These are phyloP conservation scores for Pythium guiyangense DNA, from an alignment of 352 stramenopile species.

Conservation along the genomic window DNA sequence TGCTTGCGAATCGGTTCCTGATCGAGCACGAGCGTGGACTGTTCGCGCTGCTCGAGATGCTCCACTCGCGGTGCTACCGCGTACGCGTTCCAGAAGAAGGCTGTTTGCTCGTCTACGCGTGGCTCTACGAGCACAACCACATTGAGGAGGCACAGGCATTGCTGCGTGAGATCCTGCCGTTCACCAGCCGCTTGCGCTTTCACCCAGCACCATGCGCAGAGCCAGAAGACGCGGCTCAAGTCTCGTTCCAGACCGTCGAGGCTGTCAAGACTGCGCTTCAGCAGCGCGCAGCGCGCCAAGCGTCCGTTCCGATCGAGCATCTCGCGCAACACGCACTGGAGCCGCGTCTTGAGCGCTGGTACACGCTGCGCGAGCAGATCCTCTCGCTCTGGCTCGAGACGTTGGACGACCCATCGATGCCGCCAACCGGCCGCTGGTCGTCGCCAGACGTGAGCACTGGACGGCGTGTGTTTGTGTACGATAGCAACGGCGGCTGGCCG, in stretches of 20 bases:
- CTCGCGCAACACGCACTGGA: constrained; percentile 1
- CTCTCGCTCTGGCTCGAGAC: constrained; percentile 14
- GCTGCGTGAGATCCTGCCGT: constrained; percentile 7
- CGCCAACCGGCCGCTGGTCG: constrained; percentile 5
- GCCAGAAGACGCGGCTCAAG: constrained; percentile 6
- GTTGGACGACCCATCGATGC: constrained; percentile 1
- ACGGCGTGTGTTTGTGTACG: too few species aligned
- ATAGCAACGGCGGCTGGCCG: too few species aligned
- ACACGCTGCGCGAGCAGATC: constrained; percentile 11
- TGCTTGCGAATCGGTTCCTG: constrained; percentile 1
- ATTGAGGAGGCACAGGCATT: constrained; percentile 5
- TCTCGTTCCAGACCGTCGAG: too few species aligned
- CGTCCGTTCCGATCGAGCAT: neutral
- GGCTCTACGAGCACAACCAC: constrained; percentile 11
- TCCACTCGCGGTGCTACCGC: constrained; percentile 18
- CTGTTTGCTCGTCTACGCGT: constrained; percentile 16
- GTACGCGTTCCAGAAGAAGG: constrained; percentile 16
- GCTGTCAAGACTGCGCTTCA: too few species aligned
- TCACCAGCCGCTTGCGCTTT: constrained; percentile 16
- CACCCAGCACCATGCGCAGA: constrained; percentile 4
- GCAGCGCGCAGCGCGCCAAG: neutral
- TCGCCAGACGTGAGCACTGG: neutral
- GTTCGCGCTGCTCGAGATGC: constrained; percentile 6
- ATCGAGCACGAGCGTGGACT: constrained; percentile 2
- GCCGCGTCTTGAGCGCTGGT: neutral